Percentiles rank a stretch among this genome's conserved stretches.
phyloP scores from a whole-genome alignment of 2,329 filamentous ascomycete genomes.

The Coniochaeta hoffmannii region DNA sequence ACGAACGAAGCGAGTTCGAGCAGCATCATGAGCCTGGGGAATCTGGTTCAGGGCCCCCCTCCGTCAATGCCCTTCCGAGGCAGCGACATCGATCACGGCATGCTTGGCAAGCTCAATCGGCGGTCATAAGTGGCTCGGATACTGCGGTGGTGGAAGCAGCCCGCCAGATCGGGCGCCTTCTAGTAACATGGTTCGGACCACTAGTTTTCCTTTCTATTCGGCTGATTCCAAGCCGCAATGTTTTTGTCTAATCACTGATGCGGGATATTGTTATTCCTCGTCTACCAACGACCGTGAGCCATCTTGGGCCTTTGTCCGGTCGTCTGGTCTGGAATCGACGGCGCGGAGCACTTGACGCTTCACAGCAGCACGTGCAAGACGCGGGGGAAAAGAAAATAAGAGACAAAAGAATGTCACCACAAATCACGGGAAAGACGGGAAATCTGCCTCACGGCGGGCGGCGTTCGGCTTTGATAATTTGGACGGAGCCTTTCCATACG shows the following conservation, averaged over 20 bases:
- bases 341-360: not conserved
- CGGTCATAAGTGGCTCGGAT: constrained; percentile 8
- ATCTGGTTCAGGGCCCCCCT: constrained; percentile 32
- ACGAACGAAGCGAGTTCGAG: constrained; percentile 21
- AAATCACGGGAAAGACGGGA: constrained; percentile 1
- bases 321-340: constrained; percentile 1
- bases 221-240: not conserved
- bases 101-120: constrained; percentile 45
- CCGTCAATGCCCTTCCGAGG: constrained; percentile 7
- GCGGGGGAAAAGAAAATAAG: not conserved
- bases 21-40: constrained; percentile 46
- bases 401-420: not conserved
- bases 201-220: constrained; percentile 2
- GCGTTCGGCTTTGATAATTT: not conserved
- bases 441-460: constrained; percentile 5
- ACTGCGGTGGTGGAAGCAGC: too few species aligned
- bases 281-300: not conserved
- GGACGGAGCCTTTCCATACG: not conserved
- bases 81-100: constrained; percentile 46
- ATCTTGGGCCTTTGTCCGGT: not conserved
- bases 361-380: too few species aligned
- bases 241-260: not conserved
- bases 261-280: constrained; percentile 7
- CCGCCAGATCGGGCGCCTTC: not conserved
- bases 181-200: not conserved